These are phyloP conservation scores for Neoscytalidium dimidiatum DNA, from an alignment of 2,329 filamentous ascomycete species.

Conservation along the genomic window DNA sequence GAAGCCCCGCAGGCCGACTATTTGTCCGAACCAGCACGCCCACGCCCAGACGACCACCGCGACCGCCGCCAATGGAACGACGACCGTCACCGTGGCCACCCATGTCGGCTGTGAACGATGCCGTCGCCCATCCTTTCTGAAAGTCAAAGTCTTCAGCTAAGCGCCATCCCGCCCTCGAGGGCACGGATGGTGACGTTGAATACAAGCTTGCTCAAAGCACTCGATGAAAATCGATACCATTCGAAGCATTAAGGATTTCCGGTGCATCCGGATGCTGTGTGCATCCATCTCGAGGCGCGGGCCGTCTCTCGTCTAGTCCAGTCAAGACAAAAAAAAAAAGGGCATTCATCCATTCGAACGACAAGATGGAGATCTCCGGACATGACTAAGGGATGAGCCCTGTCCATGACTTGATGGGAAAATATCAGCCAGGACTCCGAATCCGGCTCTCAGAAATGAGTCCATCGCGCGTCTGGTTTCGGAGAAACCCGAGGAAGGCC, in stretches of 20 bases:
- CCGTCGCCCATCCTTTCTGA: slow-evolving; percentile 16
- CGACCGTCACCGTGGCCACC: slow-evolving; percentile 17
- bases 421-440: too few species aligned
- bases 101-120: slow-evolving; percentile 15
- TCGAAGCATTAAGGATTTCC: neutral
- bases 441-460: too few species aligned
- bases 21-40: neutral
- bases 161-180: neutral
- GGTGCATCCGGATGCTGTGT: neutral
- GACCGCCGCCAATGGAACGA: neutral
- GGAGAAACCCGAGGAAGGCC: too few species aligned
- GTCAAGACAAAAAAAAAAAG: neutral
- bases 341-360: neutral
- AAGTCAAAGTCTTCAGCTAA: slow-evolving; percentile 16
- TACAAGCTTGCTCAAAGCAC: neutral
- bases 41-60: slow-evolving; percentile 4
- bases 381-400: too few species aligned
- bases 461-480: too few species aligned
- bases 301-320: neutral
- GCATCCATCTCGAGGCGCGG: neutral
- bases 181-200: neutral
- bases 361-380: too few species aligned
- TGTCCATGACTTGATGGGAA: too few species aligned
- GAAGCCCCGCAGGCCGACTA: neutral
- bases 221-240: neutral